phyloP scores from a whole-genome alignment of 2,329 filamentous ascomycete species.

The Epichloe coenophiala region DNA sequence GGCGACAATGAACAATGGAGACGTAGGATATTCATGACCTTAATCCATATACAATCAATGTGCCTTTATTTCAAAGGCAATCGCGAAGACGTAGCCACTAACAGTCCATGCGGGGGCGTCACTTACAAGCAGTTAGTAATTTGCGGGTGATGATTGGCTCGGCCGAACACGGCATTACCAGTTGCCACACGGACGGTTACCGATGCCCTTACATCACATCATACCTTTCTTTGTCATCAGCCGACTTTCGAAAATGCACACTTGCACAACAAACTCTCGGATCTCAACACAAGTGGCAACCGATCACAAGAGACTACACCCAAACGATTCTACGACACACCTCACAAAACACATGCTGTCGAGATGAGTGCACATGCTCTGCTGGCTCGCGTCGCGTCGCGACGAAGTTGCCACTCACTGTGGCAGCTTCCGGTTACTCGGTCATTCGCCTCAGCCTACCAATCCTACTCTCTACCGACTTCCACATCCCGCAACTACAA shows the following conservation, averaged over 20 bases:
- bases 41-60: too few relatives aligned
- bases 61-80: too few relatives aligned
- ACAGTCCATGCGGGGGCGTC: too few relatives aligned
- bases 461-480: constrained; percentile 37
- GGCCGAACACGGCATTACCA: constrained; percentile 6
- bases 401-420: constrained; percentile 24
- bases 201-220: neutral
- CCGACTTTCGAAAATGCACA: too few relatives aligned
- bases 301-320: neutral
- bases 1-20: too few relatives aligned
- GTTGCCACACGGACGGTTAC: constrained; percentile 7
- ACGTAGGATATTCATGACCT: too few relatives aligned
- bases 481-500: constrained; percentile 26
- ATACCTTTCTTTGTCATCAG: neutral
- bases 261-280: too few relatives aligned
- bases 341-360: constrained; percentile 11
- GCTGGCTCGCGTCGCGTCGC: constrained; percentile 26
- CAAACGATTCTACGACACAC: neutral
- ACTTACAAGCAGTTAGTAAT: constrained; percentile 3
- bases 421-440: constrained; percentile 29
- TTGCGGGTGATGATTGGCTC: constrained; percentile 9
- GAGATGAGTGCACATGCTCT: constrained; percentile 31
- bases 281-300: neutral
- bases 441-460: constrained; percentile 27
- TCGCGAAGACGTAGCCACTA: too few relatives aligned